Evolutionary conservation across 2,329 filamentous ascomycete genomes (phyloP).

Genomic region (Phialophora macrospora): DNA sequence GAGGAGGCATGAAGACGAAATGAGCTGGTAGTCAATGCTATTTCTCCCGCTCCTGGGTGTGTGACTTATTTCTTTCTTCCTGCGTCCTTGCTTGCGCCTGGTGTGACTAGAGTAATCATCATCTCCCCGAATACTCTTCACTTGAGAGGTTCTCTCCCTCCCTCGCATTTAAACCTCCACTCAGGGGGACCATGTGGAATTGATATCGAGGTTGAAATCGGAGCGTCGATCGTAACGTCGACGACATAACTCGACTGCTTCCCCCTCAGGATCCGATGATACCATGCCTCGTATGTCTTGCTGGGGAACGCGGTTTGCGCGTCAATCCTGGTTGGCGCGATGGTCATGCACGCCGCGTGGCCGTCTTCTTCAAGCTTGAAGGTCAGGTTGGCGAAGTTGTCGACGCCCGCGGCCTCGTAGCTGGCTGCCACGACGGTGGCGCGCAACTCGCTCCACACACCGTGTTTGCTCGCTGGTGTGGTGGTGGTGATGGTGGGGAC

Average conservation of each 20-base stretch:
- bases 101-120: no score
- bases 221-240: constrained; percentile 20
- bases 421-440: constrained; percentile 1
- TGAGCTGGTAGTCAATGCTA: no score
- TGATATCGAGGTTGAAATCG: not conserved
- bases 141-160: no score
- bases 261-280: constrained; percentile 23
- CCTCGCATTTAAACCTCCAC: no score
- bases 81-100: no score
- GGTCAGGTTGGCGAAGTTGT: constrained; percentile 7
- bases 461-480: constrained; percentile 7
- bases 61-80: no score
- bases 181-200: no score
- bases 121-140: no score
- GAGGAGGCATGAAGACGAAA: no score
- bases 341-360: constrained; percentile 21
- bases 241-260: constrained; percentile 16
- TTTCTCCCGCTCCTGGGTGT: no score
- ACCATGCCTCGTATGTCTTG: constrained; percentile 26
- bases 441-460: constrained; percentile 7
- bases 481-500: constrained; percentile 11
- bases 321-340: constrained; percentile 22
- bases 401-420: constrained; percentile 1
- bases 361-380: constrained; percentile 29
- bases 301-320: constrained; percentile 7